Percentiles rank a stretch among this genome's conserved stretches.
Conservation (phyloP, 495 filamentous ascomycete species). For the Xylaria telfairii region DNA sequence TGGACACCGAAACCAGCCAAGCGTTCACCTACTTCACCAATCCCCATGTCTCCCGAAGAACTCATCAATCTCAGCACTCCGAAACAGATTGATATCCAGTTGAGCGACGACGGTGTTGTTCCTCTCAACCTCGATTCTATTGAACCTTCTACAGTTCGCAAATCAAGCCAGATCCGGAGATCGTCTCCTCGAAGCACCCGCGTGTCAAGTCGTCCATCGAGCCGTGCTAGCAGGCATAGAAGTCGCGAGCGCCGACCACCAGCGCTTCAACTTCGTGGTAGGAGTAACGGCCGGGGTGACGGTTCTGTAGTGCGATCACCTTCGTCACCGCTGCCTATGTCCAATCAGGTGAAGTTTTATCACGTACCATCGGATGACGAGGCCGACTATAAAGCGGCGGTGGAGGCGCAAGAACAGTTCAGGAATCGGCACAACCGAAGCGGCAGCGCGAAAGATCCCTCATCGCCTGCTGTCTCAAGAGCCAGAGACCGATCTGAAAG, state of each 20-base stretch:
- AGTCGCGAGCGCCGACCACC: slow-evolving; percentile 57
- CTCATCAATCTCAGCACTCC: slow-evolving; percentile 63
- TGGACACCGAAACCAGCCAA: slow-evolving; percentile 77
- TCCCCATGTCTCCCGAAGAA: slow-evolving; percentile 91
- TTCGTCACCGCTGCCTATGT: slow-evolving; percentile 79
- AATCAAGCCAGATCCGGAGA: slow-evolving; percentile 45
- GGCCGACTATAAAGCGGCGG: slow-evolving; percentile 64
- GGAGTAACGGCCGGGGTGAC: slow-evolving; percentile 59
- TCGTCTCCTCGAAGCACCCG: slow-evolving; percentile 48
- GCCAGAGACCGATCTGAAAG: slow-evolving; percentile 58
- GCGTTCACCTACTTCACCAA: slow-evolving; percentile 85
- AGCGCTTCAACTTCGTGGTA: slow-evolving; percentile 60
- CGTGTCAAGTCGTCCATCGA: slow-evolving; percentile 44
- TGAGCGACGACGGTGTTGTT: slow-evolving; percentile 24
- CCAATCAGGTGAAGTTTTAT: slow-evolving; percentile 48
- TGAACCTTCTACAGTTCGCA: slow-evolving; percentile 51
- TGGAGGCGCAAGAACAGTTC: slow-evolving; percentile 66
- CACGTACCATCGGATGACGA: slow-evolving; percentile 57
- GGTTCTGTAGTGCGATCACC: slow-evolving; percentile 72
- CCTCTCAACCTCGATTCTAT: slow-evolving; percentile 30
- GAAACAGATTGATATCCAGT: slow-evolving; percentile 34
- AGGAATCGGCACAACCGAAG: slow-evolving; percentile 64
- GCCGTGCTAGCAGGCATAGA: slow-evolving; percentile 55
- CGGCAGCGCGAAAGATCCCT: slow-evolving; percentile 57
- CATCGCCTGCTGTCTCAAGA: slow-evolving; percentile 49